These are phyloP conservation scores for Polyporus tsugae DNA, from an alignment of 1,284 basidiomycete genomes.

Conservation along the genomic window DNA sequence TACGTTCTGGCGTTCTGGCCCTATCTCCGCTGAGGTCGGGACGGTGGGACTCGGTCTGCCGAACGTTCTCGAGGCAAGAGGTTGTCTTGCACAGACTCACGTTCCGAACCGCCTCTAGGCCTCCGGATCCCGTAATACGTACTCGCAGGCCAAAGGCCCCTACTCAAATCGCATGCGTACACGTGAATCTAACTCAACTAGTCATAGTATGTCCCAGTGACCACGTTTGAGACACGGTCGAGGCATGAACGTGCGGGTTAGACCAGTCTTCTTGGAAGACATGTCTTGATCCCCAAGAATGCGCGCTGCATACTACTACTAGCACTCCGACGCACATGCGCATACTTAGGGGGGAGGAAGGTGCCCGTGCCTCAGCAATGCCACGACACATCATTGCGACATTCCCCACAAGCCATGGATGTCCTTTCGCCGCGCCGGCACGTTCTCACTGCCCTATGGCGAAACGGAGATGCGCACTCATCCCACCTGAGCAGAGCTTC, in stretches of 20 bases:
- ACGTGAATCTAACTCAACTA: neutral
- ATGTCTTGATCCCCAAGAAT: neutral
- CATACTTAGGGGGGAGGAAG: neutral
- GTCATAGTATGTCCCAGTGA: neutral
- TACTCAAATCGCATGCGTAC: neutral
- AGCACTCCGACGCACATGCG: neutral
- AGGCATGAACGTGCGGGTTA: neutral
- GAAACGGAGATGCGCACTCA: no score
- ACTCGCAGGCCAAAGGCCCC: neutral
- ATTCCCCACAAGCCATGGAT: neutral
- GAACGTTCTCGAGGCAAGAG: neutral
- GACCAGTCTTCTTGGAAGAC: neutral
- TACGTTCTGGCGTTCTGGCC: neutral
- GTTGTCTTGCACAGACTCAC: neutral
- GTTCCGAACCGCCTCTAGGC: neutral
- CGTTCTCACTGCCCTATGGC: neutral
- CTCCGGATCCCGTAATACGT: neutral
- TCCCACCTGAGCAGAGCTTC: neutral
- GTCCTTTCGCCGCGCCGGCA: neutral
- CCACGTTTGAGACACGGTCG: neutral
- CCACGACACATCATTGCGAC: slow-evolving; percentile 8
- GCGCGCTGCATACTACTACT: neutral
- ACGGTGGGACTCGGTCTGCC: neutral
- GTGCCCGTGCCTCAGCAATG: neutral
- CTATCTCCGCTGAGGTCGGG: neutral